These are phyloP conservation scores for Verticillium longisporum DNA, from an alignment of 2,329 filamentous ascomycete species.

Conservation along the genomic window DNA sequence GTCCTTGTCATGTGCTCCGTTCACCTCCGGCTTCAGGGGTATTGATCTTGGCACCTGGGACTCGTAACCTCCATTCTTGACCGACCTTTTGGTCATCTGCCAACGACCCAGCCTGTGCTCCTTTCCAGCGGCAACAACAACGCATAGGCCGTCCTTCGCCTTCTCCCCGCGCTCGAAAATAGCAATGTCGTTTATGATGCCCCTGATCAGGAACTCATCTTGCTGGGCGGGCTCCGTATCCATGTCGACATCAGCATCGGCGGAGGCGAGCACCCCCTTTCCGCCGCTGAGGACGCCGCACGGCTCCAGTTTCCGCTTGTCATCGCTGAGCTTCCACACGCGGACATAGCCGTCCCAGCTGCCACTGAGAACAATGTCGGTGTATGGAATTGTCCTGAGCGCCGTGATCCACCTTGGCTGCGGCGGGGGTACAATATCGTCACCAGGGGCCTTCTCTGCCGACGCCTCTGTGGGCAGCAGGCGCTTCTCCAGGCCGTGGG, in stretches of 20 bases:
- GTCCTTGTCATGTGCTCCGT: slow-evolving; percentile 24
- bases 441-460: slow-evolving; percentile 60
- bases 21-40: slow-evolving; percentile 18
- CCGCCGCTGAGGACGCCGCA: slow-evolving; percentile 52
- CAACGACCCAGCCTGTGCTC: slow-evolving; percentile 82
- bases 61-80: slow-evolving; percentile 77
- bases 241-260: background rate
- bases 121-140: slow-evolving; percentile 80
- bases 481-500: slow-evolving; percentile 77
- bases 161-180: slow-evolving; percentile 79
- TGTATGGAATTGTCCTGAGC: slow-evolving; percentile 77
- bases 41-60: slow-evolving; percentile 65
- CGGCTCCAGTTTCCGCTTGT: slow-evolving; percentile 71
- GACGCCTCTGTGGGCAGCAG: slow-evolving; percentile 62
- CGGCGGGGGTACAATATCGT: slow-evolving; percentile 52
- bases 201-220: slow-evolving; percentile 42
- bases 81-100: slow-evolving; percentile 52
- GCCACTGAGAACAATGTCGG: slow-evolving; percentile 81
- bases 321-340: slow-evolving; percentile 77
- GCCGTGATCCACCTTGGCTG: slow-evolving; percentile 88
- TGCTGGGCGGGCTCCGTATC: slow-evolving; percentile 2
- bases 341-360: slow-evolving; percentile 91
- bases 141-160: slow-evolving; percentile 69
- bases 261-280: background rate
- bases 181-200: slow-evolving; percentile 82